Evolutionary conservation across 2,329 filamentous ascomycete genomes (phyloP), one percentile per base, ranked within the genome.

Genomic region (Pseudogymnoascus sp.): DNA sequence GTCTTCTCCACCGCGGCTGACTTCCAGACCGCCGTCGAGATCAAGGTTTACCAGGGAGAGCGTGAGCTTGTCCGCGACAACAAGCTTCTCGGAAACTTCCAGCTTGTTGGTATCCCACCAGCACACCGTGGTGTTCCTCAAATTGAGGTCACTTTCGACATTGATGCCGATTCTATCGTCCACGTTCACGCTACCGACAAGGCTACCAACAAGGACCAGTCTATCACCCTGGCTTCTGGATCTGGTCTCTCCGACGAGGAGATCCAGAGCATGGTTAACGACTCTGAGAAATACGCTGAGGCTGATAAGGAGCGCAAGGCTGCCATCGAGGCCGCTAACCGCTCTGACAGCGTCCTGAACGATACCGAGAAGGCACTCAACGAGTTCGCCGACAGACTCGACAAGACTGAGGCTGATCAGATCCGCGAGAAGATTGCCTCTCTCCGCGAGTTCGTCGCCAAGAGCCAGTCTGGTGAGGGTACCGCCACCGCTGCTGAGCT

Each of bases 41-140:
- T 97, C 84, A 97, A 97, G 90, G 93, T 97, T 68, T 97, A 88
- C 89, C 93, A 97, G 88, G 93, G 93, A 84, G 93, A 97, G 86
- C 93, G 93, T 90, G 93, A 97, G 83, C 91, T 97, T 68, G 93
- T 97, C 77, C 89, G 88, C 76, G 93, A 97, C 82, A 97, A 97
- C 89, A 97, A 97, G 86, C 82, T 97, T 65, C 87, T 97, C 65
- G 93, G 93, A 67, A 97, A 97, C 89, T 97, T 97, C 90, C 93
- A 97, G 85, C 89, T 97, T 71, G 92, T 96, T 72, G 93, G 93
- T 69, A 97, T 97, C 66, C 93, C 93, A 64, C 93, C 93, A 71
- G 93, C 93, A 63, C 93, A 96, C 83, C 92, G 93, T 77, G 93
- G 93, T 82, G 91, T 97, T 66, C 93, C 93, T 68, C 93, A 97